Conservation (phyloP, 2,329 filamentous ascomycete genomes). For the Dactylellina cionopaga region DNA sequence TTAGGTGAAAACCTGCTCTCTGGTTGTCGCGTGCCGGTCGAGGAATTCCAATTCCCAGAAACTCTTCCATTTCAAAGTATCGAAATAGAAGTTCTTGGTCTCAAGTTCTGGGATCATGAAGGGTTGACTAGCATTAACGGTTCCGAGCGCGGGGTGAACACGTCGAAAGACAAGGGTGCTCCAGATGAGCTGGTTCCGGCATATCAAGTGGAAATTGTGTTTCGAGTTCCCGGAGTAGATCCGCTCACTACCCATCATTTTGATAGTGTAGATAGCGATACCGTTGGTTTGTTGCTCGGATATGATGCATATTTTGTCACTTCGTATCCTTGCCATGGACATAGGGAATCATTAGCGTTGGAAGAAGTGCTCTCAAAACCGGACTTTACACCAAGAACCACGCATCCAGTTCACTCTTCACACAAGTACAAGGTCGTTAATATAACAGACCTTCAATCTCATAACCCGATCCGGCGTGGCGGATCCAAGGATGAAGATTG, state of each 20-base stretch:
- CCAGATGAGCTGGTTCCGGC: slow-evolving; percentile 64
- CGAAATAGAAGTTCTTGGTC: slow-evolving; percentile 53
- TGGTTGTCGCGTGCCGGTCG: slow-evolving; percentile 66
- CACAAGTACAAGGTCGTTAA: slow-evolving; percentile 9
- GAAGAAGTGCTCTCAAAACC: slow-evolving; percentile 6
- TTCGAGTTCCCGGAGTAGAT: slow-evolving; percentile 62
- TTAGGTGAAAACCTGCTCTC: slow-evolving; percentile 67
- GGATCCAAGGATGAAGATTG: slow-evolving; percentile 63
- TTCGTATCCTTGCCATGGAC: slow-evolving; percentile 35
- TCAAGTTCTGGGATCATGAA: slow-evolving; percentile 62
- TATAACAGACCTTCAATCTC: slow-evolving; percentile 23
- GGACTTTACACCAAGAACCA: slow-evolving; percentile 4
- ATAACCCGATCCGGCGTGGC: slow-evolving; percentile 61
- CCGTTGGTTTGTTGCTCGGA: slow-evolving; percentile 56
- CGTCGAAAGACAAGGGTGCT: slow-evolving; percentile 63
- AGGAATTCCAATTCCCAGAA: slow-evolving; percentile 72
- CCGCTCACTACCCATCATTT: not conserved
- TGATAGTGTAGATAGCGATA: slow-evolving; percentile 57
- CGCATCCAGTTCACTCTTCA: slow-evolving; percentile 27
- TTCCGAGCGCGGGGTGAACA: slow-evolving; percentile 58
- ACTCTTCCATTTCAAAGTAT: slow-evolving; percentile 66
- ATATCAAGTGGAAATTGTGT: slow-evolving; percentile 41
- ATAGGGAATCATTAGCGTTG: not conserved
- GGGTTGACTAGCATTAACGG: not conserved
- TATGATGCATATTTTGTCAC: slow-evolving; percentile 40